Percentiles rank a stretch among this genome's conserved stretches.
These are phyloP conservation scores for Monoraphidium neglectum DNA, from an alignment of 139 green algal genomes.

Conservation along the genomic window DNA sequence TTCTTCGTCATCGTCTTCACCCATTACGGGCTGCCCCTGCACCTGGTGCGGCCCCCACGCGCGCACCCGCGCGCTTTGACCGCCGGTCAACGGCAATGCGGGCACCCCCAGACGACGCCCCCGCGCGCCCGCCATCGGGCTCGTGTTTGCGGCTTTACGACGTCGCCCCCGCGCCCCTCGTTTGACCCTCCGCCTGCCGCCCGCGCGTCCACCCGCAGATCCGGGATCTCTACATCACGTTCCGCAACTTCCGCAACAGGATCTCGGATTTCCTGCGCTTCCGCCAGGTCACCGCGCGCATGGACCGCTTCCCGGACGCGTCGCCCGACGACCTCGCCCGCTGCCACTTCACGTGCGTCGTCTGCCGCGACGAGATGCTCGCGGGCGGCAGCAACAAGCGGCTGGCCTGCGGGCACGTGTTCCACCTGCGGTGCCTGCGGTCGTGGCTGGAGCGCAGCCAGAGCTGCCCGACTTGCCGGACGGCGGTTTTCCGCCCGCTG, in stretches of 20 bases:
- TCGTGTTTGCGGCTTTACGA: too few species aligned
- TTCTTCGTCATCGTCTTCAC: constrained; percentile 98
- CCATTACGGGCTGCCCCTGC: constrained; percentile 95
- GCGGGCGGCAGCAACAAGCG: constrained; percentile 78
- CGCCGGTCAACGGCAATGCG: too few species aligned
- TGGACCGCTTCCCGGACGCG: constrained; percentile 93
- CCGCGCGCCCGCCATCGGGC: too few species aligned
- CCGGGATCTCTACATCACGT: constrained; percentile 95
- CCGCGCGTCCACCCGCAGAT: constrained; percentile 41
- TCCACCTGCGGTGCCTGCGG: constrained; percentile 96
- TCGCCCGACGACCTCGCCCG: constrained; percentile 85
- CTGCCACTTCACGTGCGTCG: constrained; percentile 94
- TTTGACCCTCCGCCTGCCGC: not conserved
- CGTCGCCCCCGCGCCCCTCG: too few species aligned
- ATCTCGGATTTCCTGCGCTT: constrained; percentile 96
- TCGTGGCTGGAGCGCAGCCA: constrained; percentile 98
- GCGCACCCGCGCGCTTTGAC: too few species aligned
- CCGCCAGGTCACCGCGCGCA: constrained; percentile 86
- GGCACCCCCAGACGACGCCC: too few species aligned
- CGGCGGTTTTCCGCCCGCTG: constrained; percentile 69
- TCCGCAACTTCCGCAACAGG: constrained; percentile 91
- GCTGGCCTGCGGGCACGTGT: constrained; percentile 92
- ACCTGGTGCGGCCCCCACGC: constrained; percentile 93
- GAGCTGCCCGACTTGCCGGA: constrained; percentile 95
- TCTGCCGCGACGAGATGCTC: constrained; percentile 95